Base-by-base conservation (phyloP, 2,329 filamentous ascomycete species). In the Xylariomycetidae sp. region DNA sequence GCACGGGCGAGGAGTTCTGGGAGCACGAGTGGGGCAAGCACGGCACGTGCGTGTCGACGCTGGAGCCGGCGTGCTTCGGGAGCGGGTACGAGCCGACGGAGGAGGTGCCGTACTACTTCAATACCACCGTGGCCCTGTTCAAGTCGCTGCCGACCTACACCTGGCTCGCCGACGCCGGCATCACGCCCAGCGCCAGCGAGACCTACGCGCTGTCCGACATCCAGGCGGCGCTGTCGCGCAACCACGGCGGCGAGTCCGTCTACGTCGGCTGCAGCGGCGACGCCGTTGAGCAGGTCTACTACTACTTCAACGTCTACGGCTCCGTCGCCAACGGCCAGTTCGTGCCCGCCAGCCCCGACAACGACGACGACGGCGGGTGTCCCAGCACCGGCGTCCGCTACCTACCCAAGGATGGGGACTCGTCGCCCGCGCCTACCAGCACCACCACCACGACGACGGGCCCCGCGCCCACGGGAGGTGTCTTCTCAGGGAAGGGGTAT, bases 21-120 rank as follows among this genome's bases (percentile, higher is more conserved):
- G 66, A 82, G 53, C 82, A 87, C 56, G 83, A 88, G 58, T 88
- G 79, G 77, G 65, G 67, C 44, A 88, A 85, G 56, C 84, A 88
- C 54, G 85, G 84, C 35, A 72, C 69, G n/a, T 87, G 83, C 60
- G 75, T 87, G 44, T 77, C 68, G 47, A 88, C 84, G 0, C 67
- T 88, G 8, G 67, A 80, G 29, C 74, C 82, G 0, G 57, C 61
- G 13, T 88, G 84, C 65, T 88, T 86, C 61, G n/a, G n/a, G n/a
- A 59, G 62, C 4, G 54, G 64, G 48, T 82, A 85, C 54, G 58
- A 67, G 35, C 58, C 71, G 1, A 73, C 72, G 9, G 68, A 82
- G 40, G 84, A 87, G 50, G 78, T 80, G 1, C 70, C 76, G 10
- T 80, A 83, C 53, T 88, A 75, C 61, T 86, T 87, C 60, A 65